Evolutionary conservation across 1,284 basidiomycete species (phyloP).

Genomic region (Malassezia globosa): DNA sequence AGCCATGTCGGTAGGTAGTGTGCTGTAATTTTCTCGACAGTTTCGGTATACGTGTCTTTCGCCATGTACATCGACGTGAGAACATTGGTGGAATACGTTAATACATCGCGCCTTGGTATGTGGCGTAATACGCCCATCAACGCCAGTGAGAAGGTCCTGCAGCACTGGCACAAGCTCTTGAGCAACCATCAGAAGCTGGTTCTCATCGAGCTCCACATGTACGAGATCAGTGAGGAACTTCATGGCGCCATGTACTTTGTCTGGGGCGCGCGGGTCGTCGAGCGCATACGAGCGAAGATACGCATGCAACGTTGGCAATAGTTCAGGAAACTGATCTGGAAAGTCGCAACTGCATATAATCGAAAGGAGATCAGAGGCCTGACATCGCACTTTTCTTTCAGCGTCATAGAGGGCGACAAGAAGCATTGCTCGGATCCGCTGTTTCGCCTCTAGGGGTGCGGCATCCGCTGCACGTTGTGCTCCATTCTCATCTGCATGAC

Average conservation of each 20-base stretch:
- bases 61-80: constrained; percentile 83
- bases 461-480: constrained; percentile 23
- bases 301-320: constrained; percentile 28
- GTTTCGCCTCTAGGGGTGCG: constrained; percentile 23
- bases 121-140: constrained; percentile 19
- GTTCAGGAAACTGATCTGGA: constrained; percentile 38
- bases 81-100: constrained; percentile 79
- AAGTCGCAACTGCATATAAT: constrained; percentile 38
- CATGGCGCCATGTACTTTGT: constrained; percentile 35
- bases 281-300: constrained; percentile 19
- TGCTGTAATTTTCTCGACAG: constrained; percentile 68
- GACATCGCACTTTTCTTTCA: constrained; percentile 30
- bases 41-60: constrained; percentile 74
- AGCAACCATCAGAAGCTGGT: constrained; percentile 35
- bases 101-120: constrained; percentile 61
- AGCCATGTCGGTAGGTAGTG: constrained; percentile 73
- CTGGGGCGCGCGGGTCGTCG: constrained; percentile 4
- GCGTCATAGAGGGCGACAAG: constrained; percentile 27
- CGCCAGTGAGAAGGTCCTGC: constrained; percentile 25
- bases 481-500: neutral
- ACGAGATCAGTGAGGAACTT: constrained; percentile 39
- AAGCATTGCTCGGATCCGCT: constrained; percentile 25
- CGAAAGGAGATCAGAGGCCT: constrained; percentile 31
- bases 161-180: constrained; percentile 35
- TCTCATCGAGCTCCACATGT: constrained; percentile 40